Base-by-base conservation (phyloP, 768 basidiomycete genomes). In the Boletales sp. region DNA sequence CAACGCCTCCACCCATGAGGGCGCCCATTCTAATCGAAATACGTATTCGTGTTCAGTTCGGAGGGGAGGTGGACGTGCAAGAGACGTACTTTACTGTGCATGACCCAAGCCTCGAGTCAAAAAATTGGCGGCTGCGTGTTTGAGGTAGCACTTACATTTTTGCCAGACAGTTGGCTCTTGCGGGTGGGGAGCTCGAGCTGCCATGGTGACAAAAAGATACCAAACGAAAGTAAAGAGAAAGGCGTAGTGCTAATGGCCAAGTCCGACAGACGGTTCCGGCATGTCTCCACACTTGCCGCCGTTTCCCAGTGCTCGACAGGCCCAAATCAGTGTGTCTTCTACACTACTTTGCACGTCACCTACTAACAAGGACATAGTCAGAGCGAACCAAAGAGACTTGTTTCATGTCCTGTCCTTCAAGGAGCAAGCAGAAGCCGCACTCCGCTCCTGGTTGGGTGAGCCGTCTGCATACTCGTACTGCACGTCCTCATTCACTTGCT, bases 1-100 rank as follows among this genome's bases (percentile, higher is more conserved):
- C 95, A 47, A 97, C 94, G 51, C 91, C 90, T 59, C 86, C 89
- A 48, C 90, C 90, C 90, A 92, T 92, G 50, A 90, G 70, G 40
- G 90, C 91, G 59, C 90, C 90, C 90, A 93, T 93, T 69, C 90
- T 92, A 58, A n/a, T 53, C 51, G 51, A 59, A 30, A 45, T 31
- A 41, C 37, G 50, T 35, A 41, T 50, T 47, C 31, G 32, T 8
- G 15, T 45, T 58, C 7, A 55, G 51, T 41, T 14, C 18, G 29
- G 41, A n/a, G 21, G 55, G 32, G 18, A 38, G 41, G 38, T 43
- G 40, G 37, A 47, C 19, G 48, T 7, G 34, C 4, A 34, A 27
- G 47, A 39, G 35, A 63, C 77, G 30, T 73, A 86, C 84, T 84
- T 84, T 72, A 86, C 84, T 85, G 67, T 45, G 36, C 6, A 32